Percentiles rank a stretch among this genome's conserved stretches.
Conservation (phyloP, 1,139 yeast species). For the Spencermartinsiella ligniputridi region DNA sequence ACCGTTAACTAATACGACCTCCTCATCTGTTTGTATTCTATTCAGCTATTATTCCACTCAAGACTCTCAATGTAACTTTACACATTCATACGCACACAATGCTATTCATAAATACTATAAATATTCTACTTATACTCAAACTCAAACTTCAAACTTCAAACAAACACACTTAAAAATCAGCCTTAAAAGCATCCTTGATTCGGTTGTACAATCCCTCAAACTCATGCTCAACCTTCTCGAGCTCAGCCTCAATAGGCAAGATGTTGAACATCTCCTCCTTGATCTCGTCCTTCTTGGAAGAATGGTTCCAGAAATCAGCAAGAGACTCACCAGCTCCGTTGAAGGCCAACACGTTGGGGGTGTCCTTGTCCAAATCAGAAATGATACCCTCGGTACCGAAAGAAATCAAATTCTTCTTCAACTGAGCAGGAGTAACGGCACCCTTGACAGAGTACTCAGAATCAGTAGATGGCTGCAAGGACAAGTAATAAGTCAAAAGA, state of each 20-base stretch:
- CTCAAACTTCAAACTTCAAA: neutral
- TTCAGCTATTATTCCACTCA: too few relatives aligned
- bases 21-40: too few relatives aligned
- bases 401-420: conserved; percentile 81
- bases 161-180: conserved; percentile 1
- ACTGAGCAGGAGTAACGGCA: conserved; percentile 69
- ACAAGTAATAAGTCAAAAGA: conserved; percentile 73
- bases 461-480: conserved; percentile 81
- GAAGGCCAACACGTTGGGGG: conserved; percentile 85
- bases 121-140: neutral
- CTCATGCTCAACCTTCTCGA: conserved; percentile 21
- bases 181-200: conserved; percentile 22
- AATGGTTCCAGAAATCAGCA: conserved; percentile 58
- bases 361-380: conserved; percentile 68
- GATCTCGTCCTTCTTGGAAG: conserved; percentile 7
- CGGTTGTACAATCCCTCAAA: conserved; percentile 22
- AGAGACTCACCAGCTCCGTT: conserved; percentile 90
- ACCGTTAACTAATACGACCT: too few relatives aligned
- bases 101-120: neutral
- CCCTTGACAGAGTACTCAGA: conserved; percentile 66
- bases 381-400: conserved; percentile 71
- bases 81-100: too few relatives aligned
- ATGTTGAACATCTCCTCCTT: conserved; percentile 18
- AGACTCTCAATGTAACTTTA: too few relatives aligned
- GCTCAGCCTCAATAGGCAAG: conserved; percentile 23